Evolutionary conservation across 2,329 filamentous ascomycete species (phyloP).

Genomic region (Rhinocladiella mackenziei): DNA sequence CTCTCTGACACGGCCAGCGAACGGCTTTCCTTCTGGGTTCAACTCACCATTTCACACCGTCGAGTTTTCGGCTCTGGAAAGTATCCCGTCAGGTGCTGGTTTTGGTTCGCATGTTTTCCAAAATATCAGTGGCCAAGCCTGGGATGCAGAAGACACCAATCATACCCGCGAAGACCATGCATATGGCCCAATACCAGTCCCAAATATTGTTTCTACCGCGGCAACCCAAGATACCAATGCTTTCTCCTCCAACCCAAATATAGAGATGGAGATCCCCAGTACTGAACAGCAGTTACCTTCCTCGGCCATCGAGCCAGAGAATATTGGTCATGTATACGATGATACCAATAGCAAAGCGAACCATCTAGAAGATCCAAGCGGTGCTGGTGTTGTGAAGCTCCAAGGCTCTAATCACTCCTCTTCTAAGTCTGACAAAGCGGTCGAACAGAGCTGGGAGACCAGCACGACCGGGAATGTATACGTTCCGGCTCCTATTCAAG

Average conservation of each 20-base stretch:
- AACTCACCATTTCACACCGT: constrained; percentile 19
- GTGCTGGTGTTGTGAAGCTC: constrained; percentile 16
- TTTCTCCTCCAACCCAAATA: neutral
- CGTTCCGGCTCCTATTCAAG: constrained; percentile 11
- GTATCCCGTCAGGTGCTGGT: constrained; percentile 4
- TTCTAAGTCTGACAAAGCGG: constrained; percentile 16
- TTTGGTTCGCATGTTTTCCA: neutral
- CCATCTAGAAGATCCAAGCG: constrained; percentile 3
- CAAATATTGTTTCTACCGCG: neutral
- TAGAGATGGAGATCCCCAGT: neutral
- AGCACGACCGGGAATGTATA: constrained; percentile 12
- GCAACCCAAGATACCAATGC: neutral
- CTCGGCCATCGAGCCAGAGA: neutral
- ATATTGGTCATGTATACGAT: neutral
- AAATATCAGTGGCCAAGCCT: neutral
- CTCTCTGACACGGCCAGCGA: constrained; percentile 13
- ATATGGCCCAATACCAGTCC: neutral
- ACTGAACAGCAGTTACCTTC: neutral
- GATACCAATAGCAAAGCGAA: constrained; percentile 8
- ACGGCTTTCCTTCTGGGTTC: constrained; percentile 10
- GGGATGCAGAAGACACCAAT: neutral
- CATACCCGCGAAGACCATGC: too few species aligned
- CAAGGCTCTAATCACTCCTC: constrained; percentile 18
- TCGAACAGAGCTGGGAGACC: constrained; percentile 19
- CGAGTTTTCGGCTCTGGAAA: constrained; percentile 15